These are phyloP conservation scores for Backusella mclennaniae DNA, from an alignment of 192 early-diverging fungal species.

Conservation along the genomic window DNA sequence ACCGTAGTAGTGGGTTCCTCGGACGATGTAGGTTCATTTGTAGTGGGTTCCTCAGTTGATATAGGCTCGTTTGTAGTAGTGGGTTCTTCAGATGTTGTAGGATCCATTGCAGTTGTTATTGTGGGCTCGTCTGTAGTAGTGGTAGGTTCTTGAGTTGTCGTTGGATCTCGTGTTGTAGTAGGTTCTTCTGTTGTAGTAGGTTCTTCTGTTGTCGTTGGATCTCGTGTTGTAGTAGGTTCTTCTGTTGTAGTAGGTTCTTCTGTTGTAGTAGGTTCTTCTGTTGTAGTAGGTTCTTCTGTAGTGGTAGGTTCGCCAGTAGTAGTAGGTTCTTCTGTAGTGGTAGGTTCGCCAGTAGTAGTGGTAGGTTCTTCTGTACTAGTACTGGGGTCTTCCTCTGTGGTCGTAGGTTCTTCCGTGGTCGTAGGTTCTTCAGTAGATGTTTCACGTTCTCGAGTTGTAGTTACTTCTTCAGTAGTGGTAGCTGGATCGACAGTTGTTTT, in stretches of 20 bases:
- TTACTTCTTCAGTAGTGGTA: neutral
- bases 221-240: neutral
- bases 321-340: neutral
- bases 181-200: neutral
- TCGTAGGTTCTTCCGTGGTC: neutral
- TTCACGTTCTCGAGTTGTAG: neutral
- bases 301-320: neutral
- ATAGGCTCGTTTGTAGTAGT: neutral
- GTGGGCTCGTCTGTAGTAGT: neutral
- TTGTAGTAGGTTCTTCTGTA: neutral
- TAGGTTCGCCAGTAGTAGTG: neutral
- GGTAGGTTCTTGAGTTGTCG: neutral
- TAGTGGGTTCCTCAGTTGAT: neutral
- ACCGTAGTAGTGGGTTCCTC: neutral
- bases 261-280: neutral
- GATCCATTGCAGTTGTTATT: neutral
- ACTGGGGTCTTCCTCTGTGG: neutral
- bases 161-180: neutral
- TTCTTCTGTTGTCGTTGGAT: neutral
- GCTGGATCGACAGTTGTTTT: neutral
- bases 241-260: neutral
- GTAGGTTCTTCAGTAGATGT: constrained; percentile 1
- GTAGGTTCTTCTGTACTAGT: neutral
- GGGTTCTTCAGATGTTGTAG: neutral
- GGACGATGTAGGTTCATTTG: neutral